These are phyloP conservation scores for Aphanocladium album DNA, from an alignment of 2,329 filamentous ascomycete genomes.

Conservation along the genomic window DNA sequence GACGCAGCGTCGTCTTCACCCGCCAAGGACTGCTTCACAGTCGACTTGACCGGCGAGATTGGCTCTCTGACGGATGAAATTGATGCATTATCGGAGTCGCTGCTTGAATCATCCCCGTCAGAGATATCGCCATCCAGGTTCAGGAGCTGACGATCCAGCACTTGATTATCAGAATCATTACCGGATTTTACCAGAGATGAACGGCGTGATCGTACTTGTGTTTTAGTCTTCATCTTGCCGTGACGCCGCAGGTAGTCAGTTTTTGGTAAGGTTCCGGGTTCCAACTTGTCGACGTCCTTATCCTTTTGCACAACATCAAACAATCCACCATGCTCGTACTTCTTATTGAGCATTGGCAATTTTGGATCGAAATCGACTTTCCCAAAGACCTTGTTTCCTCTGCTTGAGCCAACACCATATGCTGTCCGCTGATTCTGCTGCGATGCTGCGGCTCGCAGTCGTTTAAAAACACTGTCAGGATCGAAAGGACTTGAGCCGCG, in stretches of 20 bases:
- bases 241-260: conserved; percentile 46
- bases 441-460: conserved; percentile 44
- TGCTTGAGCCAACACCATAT: conserved; percentile 20
- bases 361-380: conserved; percentile 50
- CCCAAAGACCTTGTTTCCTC: conserved; percentile 47
- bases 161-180: background rate
- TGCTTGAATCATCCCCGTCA: conserved; percentile 40
- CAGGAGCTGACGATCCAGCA: background rate
- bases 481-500: conserved; percentile 54
- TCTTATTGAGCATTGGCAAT: conserved; percentile 50
- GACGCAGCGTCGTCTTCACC: conserved; percentile 51
- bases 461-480: conserved; percentile 54
- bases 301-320: conserved; percentile 39
- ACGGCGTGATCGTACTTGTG: conserved; percentile 22
- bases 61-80: conserved; percentile 46
- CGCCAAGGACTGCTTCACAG: conserved; percentile 30
- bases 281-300: conserved; percentile 18
- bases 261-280: conserved; percentile 35
- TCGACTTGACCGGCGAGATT: conserved; percentile 46
- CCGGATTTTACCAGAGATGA: conserved; percentile 5
- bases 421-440: conserved; percentile 18
- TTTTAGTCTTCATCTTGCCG: conserved; percentile 34
- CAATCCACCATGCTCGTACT: conserved; percentile 52
- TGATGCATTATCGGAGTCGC: conserved; percentile 52
- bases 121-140: conserved; percentile 10